Base-by-base conservation (phyloP, 805 yeast species). In the Saccharomyces cerevisiae region DNA sequence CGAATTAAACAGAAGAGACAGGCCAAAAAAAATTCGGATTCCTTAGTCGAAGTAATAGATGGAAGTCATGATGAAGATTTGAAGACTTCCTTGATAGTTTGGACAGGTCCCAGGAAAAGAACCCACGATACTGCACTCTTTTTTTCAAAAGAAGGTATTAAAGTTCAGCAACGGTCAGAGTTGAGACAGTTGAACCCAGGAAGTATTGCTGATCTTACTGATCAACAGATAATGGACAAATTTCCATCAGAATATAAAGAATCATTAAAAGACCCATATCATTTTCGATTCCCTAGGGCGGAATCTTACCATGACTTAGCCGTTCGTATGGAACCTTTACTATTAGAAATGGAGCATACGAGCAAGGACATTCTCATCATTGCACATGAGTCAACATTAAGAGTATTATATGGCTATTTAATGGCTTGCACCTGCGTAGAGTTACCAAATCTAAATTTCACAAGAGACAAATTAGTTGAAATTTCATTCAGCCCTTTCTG, bases 221-320 rank as follows among this genome's bases (percentile, higher is more conserved):
- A 77, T 31, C 81, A 75, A 14, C 85, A 87, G 67, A 77, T 92
- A 54, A 69, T 76, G 59, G 66, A 68, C 41, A 74, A 75, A 57
- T 89, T 74, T 65, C 94, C 96, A 0, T 77, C 76, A 1, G 97
- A 91, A 59, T 87, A 78, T 66, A 78, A 74, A 57, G 83, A 79
- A 61, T 87, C 82, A 65, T 53, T 71, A 54, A 71, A 76, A 56
- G 97, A 92, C 68, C 97, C 97, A 1, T 94, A 94, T 66, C 97
- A 94, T 70, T 92, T 86, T 67, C 77, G 99, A 56, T 94, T 81
- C 67, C 88, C 96, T 2, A 78, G 98, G 50, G 89, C 96, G 0
- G 99, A 94, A 72, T 87, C 95, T 51, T 94, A 90, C 67, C 99
- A 94, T 70, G 99, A 94, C 70, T 77, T 94, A 54, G 98, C 99